A percentile compares a stretch with the other conserved stretches of the same genome.
phyloP scores from a whole-genome alignment of 2,329 filamentous ascomycete species.

The Fusarium oligoseptatum region DNA sequence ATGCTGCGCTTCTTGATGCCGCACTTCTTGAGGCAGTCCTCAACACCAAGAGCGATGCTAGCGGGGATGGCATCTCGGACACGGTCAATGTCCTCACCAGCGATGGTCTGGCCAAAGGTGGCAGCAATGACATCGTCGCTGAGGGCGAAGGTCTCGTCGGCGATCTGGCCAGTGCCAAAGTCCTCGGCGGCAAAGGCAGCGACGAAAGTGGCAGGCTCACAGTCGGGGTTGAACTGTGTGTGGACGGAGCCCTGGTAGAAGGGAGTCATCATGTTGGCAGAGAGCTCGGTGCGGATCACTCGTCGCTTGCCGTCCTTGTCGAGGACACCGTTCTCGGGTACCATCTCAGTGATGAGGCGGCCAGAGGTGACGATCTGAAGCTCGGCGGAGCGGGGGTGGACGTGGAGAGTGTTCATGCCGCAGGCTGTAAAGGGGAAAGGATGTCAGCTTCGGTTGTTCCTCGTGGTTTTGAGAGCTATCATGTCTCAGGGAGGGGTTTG shows the following conservation, averaged over 20 bases:
- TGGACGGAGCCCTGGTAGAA: slow-evolving; percentile 69
- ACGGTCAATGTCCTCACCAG: slow-evolving; percentile 60
- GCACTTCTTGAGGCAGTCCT: slow-evolving; percentile 60
- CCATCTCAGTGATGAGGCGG: slow-evolving; percentile 64
- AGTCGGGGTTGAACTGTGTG: slow-evolving; percentile 69
- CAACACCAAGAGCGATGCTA: slow-evolving; percentile 65
- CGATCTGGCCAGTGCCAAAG: slow-evolving; percentile 64
- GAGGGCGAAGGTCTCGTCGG: slow-evolving; percentile 64
- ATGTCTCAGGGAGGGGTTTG: not conserved
- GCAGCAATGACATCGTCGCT: slow-evolving; percentile 60
- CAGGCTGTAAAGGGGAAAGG: slow-evolving; percentile 52
- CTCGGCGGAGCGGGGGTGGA: slow-evolving; percentile 67
- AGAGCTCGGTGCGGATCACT: slow-evolving; percentile 58
- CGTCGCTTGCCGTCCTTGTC: slow-evolving; percentile 53
- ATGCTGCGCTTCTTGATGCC: slow-evolving; percentile 56
- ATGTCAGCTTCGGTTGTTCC: slow-evolving; percentile 31
- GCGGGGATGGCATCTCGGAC: slow-evolving; percentile 58
- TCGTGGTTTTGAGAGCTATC: not conserved
- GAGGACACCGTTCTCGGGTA: slow-evolving; percentile 64
- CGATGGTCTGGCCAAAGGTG: slow-evolving; percentile 60
- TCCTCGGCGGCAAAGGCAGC: slow-evolving; percentile 65
- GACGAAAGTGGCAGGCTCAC: slow-evolving; percentile 63
- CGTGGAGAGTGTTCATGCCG: slow-evolving; percentile 69
- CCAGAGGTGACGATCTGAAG: slow-evolving; percentile 66
- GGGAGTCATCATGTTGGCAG: slow-evolving; percentile 62